Evolutionary conservation across 2,329 filamentous ascomycete species (phyloP).

Genomic region (Colletotrichum limetticola): DNA sequence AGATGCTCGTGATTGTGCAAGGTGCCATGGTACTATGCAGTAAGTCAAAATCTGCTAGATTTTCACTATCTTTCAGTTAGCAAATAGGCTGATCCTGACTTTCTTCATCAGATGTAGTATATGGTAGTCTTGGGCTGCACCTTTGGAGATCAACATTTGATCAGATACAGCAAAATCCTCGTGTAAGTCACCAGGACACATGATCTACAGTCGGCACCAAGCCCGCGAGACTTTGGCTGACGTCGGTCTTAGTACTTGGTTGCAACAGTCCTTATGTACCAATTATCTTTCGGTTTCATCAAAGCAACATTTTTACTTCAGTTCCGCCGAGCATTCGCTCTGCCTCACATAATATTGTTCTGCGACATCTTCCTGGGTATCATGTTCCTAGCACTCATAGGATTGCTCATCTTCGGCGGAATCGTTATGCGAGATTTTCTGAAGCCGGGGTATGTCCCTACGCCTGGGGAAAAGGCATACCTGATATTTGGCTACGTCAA

Average conservation of each 20-base stretch:
- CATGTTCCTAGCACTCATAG: neutral
- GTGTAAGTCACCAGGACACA: neutral
- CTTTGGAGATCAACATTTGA: neutral
- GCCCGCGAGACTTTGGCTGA: neutral
- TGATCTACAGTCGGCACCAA: neutral
- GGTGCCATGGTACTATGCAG: neutral
- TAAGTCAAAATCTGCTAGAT: neutral
- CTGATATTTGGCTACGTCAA: neutral
- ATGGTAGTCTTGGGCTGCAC: neutral
- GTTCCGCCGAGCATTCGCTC: constrained; percentile 46
- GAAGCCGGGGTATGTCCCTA: neutral
- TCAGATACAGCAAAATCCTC: neutral
- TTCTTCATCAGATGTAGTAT: neutral
- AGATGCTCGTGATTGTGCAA: neutral
- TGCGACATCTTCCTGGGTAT: constrained; percentile 20
- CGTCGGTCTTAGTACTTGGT: neutral
- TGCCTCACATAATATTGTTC: constrained; percentile 3
- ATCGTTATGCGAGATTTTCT: neutral
- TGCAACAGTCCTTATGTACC: constrained; percentile 42
- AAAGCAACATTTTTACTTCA: constrained; percentile 50
- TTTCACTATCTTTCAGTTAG: too few species aligned
- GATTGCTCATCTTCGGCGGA: neutral
- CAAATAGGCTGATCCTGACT: neutral
- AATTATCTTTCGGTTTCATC: constrained; percentile 40
- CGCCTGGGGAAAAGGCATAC: neutral